These are phyloP conservation scores for Rhodamnia argentea DNA, from an alignment of 345 rosid genomes.

Conservation along the genomic window DNA sequence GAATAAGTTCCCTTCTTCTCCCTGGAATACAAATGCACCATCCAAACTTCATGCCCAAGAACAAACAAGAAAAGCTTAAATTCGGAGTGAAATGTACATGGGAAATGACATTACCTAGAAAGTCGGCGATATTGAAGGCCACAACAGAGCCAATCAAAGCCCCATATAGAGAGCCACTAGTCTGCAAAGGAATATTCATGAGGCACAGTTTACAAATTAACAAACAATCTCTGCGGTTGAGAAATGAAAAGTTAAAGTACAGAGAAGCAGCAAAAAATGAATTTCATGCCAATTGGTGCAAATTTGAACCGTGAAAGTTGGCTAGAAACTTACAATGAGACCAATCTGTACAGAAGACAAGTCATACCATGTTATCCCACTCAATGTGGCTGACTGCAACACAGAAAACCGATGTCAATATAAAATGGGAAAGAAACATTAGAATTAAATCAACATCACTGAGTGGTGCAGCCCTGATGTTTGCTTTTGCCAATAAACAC, in stretches of 20 bases:
- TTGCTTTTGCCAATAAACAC: background rate
- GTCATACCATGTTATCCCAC: conserved; percentile 82
- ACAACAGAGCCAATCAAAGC: conserved; percentile 79
- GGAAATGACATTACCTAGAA: conserved; percentile 42
- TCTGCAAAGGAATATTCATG: conserved; percentile 36
- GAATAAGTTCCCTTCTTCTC: conserved; percentile 75
- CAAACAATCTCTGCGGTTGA: background rate
- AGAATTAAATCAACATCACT: background rate
- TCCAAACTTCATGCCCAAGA: background rate
- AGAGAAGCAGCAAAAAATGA: background rate
- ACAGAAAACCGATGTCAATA: conserved; percentile 1
- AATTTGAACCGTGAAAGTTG: background rate
- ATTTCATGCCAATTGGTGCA: background rate
- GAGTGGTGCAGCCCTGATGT: background rate
- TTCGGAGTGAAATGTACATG: background rate
- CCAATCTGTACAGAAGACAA: conserved; percentile 75
- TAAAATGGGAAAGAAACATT: background rate
- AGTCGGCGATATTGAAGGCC: conserved; percentile 78
- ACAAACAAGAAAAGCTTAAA: background rate
- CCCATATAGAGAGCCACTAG: conserved; percentile 89
- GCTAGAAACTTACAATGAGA: conserved; percentile 63
- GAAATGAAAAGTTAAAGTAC: background rate
- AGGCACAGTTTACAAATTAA: background rate
- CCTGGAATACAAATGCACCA: conserved; percentile 41
- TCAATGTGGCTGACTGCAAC: conserved; percentile 61